phyloP scores from a whole-genome alignment of 805 yeast genomes.

The Zygosaccharomyces rouxii region DNA sequence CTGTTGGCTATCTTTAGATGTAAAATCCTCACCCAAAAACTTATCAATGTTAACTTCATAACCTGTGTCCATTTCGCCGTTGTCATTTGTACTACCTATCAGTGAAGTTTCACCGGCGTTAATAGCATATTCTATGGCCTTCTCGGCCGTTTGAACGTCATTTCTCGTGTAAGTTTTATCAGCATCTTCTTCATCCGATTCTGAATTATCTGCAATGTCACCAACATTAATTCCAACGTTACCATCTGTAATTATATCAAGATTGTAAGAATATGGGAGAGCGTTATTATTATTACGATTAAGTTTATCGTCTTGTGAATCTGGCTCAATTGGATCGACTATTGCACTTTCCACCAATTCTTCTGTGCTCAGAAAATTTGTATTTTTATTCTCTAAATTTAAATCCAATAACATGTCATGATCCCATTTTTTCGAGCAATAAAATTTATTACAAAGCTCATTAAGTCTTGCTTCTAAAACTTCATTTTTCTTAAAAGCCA shows the following conservation, averaged over 20 bases:
- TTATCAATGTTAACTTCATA: constrained; percentile 15
- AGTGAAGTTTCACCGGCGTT: constrained; percentile 3
- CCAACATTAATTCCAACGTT: constrained; percentile 11
- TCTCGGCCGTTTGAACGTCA: background rate
- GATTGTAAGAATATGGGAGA: constrained; percentile 5
- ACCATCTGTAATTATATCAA: constrained; percentile 14
- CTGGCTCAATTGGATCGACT: constrained; percentile 42
- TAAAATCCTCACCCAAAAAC: constrained; percentile 9
- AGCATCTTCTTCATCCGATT: constrained; percentile 8
- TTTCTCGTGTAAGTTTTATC: background rate
- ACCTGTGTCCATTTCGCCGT: constrained; percentile 6
- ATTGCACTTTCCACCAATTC: constrained; percentile 60
- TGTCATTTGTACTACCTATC: background rate
- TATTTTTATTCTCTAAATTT: constrained; percentile 40
- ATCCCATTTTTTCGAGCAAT: constrained; percentile 56
- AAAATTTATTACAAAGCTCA: constrained; percentile 43
- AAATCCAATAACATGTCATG: constrained; percentile 50
- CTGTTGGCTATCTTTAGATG: constrained; percentile 3
- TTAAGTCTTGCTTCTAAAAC: constrained; percentile 40
- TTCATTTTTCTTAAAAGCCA: constrained; percentile 36
- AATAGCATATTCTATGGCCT: constrained; percentile 1
- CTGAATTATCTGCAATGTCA: constrained; percentile 8
- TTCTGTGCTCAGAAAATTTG: constrained; percentile 51
- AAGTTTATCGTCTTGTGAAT: constrained; percentile 8
- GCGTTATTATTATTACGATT: background rate